Evolutionary conservation across 805 yeast species (phyloP), one percentile per base, ranked within the genome.

Genomic region (Wickerhamiella brachini): DNA sequence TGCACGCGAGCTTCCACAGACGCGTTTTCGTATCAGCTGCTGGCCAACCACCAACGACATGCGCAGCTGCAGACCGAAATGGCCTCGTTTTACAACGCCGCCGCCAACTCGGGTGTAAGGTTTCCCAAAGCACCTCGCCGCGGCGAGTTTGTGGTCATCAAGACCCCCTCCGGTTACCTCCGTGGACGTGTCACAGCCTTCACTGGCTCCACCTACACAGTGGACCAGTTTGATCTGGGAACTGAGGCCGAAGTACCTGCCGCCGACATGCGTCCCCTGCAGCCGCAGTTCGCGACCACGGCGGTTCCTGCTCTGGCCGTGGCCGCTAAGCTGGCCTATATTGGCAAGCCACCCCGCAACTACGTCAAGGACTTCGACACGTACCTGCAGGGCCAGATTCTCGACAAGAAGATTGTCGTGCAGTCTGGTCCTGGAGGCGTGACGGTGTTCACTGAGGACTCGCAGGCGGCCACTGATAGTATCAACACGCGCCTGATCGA

Each of bases 281-380:
- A 87, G 15, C 50, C 71, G 34, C 73, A 74, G 58, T 79, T 73
- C 61, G 65, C 68, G 5, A 49, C 65, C 24, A 52, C 67, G 8
- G 57, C 65, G 1, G 64, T 65, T 45, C 75, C 80, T 44, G 70
- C 77, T 12, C 81, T 80, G 61, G 81, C 82, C 13, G 78, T 72
- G 58, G 68, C 75, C n/a, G 72, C 75, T 29, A 69, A 64, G 49
- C 70, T 83, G 56, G 75, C 80, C 21, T 71, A 74, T 58, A 64
- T 83, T 45, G 71, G 67, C 52, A 67, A 76, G 47, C 86, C 89
- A 4, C 84, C 86, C 3, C 69, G 71, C 24, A 81, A 78, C 56
- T 81, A 78, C 63, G 68, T 72, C 49, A 66, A 71, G 17, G 81
- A 77, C 26, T 80, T 81, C 5, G 65, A 77, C 49, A 73, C 73